Evolutionary conservation across 768 basidiomycete species (phyloP).

Genomic region (Agaricus bisporus): DNA sequence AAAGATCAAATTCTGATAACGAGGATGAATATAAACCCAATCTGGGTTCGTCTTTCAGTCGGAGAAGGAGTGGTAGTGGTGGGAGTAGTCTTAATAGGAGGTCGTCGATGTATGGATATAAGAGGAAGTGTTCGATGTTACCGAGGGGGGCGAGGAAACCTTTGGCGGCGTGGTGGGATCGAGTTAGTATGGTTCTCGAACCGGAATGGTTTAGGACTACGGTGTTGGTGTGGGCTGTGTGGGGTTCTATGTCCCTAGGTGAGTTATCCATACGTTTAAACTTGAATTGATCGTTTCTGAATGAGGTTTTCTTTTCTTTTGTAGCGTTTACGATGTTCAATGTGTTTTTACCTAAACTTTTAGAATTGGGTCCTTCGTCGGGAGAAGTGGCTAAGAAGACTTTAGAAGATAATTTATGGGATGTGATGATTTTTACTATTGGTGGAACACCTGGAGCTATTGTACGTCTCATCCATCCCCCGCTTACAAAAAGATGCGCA

Average conservation of each 20-base stretch:
- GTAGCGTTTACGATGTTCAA: slow-evolving; percentile 90
- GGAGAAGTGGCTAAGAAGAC: slow-evolving; percentile 28
- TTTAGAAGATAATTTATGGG: slow-evolving; percentile 66
- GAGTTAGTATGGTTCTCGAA: slow-evolving; percentile 62
- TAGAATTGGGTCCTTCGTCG: slow-evolving; percentile 49
- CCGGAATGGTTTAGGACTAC: slow-evolving; percentile 78
- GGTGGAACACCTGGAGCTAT: slow-evolving; percentile 83
- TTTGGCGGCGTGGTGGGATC: slow-evolving; percentile 60
- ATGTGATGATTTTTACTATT: slow-evolving; percentile 80
- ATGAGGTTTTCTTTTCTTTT: background rate
- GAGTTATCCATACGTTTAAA: slow-evolving; percentile 15
- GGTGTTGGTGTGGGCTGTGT: slow-evolving; percentile 70
- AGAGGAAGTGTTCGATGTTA: slow-evolving; percentile 35
- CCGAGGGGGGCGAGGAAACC: slow-evolving; percentile 55
- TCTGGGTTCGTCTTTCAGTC: too few species aligned
- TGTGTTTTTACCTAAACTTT: slow-evolving; percentile 80
- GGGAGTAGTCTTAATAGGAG: slow-evolving; percentile 19
- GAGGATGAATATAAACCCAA: too few species aligned
- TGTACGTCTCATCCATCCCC: slow-evolving; percentile 35
- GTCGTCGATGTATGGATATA: slow-evolving; percentile 38
- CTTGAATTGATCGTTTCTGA: slow-evolving; percentile 2
- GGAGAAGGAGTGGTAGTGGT: slow-evolving; percentile 11
- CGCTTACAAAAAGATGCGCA: background rate
- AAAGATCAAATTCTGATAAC: background rate
- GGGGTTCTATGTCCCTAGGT: slow-evolving; percentile 79